Conservation (phyloP, 140 eudicot species). For the Oenanthe javanica region DNA sequence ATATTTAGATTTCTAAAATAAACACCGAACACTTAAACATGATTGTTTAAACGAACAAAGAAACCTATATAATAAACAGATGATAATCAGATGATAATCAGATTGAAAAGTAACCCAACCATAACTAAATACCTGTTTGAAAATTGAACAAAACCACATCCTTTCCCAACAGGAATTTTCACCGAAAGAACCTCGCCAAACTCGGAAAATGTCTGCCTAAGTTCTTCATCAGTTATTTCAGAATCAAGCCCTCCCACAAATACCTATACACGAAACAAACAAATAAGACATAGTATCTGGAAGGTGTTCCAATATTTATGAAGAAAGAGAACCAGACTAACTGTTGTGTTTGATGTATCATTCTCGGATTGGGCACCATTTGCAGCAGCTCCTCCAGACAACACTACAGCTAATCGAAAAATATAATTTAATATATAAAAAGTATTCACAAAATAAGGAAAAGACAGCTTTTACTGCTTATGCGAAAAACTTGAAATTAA, state of each 20-base stretch:
- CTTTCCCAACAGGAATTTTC: conserved; percentile 87
- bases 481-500: neutral
- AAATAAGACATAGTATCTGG: neutral
- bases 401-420: conserved; percentile 56
- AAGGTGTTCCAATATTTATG: neutral
- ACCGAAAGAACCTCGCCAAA: conserved; percentile 83
- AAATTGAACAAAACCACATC: conserved; percentile 94
- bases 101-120: neutral
- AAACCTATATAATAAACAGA: neutral
- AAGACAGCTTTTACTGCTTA: neutral
- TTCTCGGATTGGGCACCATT: conserved; percentile 75
- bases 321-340: conserved; percentile 28
- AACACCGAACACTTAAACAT: neutral
- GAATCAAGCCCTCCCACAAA: conserved; percentile 97
- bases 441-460: neutral
- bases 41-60: neutral
- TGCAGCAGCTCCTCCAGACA: conserved; percentile 77
- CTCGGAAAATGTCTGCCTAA: conserved; percentile 66
- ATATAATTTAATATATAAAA: neutral
- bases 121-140: conserved; percentile 53
- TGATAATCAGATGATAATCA: neutral
- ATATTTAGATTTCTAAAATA: neutral
- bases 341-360: conserved; percentile 89
- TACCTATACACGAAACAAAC: conserved; percentile 30
- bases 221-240: conserved; percentile 83